Percentiles rank a stretch among this genome's conserved stretches.
Conservation (phyloP, 2,329 filamentous ascomycete genomes). For the Verticillium dahliae region DNA sequence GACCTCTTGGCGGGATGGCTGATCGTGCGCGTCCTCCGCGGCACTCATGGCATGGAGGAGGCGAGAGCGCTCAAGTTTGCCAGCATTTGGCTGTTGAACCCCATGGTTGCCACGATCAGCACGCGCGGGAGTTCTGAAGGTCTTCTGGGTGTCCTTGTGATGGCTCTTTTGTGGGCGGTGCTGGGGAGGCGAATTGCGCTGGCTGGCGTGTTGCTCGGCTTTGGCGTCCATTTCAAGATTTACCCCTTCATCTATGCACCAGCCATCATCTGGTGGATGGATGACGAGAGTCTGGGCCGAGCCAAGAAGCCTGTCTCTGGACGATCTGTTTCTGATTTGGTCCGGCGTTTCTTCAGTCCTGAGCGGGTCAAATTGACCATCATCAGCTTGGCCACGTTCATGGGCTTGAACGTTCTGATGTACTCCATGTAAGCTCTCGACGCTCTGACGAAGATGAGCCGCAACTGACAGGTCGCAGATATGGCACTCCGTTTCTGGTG, state of each 20-base stretch:
- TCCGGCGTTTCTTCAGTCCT: slow-evolving; percentile 38
- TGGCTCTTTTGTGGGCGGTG: slow-evolving; percentile 77
- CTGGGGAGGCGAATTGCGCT: slow-evolving; percentile 54
- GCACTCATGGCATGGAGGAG: slow-evolving; percentile 36
- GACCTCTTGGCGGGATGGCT: slow-evolving; percentile 83
- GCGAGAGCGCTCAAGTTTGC: slow-evolving; percentile 66
- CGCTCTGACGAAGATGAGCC: not conserved
- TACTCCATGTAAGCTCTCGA: slow-evolving; percentile 53
- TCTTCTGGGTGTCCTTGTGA: slow-evolving; percentile 76
- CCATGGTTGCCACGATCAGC: slow-evolving; percentile 96
- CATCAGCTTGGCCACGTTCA: slow-evolving; percentile 67
- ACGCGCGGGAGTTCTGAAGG: slow-evolving; percentile 93
- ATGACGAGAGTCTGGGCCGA: slow-evolving; percentile 38
- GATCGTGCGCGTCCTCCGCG: slow-evolving; percentile 41
- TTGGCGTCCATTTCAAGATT: slow-evolving; percentile 95
- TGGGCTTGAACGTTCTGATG: slow-evolving; percentile 70
- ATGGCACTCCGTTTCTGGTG: slow-evolving; percentile 73
- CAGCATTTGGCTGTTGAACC: slow-evolving; percentile 88
- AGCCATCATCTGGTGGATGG: slow-evolving; percentile 76
- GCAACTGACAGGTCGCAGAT: slow-evolving; percentile 37
- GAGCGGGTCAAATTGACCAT: slow-evolving; percentile 52
- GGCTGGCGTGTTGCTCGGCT: slow-evolving; percentile 69
- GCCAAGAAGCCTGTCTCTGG: not conserved
- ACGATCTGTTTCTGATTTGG: not conserved
- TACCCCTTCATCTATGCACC: slow-evolving; percentile 95